Evolutionary conservation across 2,329 filamentous ascomycete genomes (phyloP), one percentile per base, ranked within the genome.

Genomic region (Fragosphaeria purpurea): DNA sequence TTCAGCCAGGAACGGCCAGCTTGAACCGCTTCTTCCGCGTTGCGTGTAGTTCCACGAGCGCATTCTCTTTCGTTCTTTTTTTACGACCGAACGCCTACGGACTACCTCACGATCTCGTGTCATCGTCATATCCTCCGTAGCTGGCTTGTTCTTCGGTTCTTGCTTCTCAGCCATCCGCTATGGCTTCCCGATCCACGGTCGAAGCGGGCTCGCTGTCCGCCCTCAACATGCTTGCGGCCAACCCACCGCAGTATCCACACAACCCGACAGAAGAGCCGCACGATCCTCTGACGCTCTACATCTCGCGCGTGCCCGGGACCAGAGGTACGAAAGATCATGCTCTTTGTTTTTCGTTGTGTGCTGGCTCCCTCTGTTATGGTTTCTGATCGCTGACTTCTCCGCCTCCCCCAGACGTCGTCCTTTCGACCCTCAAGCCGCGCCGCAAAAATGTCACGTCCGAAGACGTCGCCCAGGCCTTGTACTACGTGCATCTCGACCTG

Each of bases 221-320:
- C 48, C 76, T 98, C 56, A 93, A 88, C 57, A 72, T 78, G 41
- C 78, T 96, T 55, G 91, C 93, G 55, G 79, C 85, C 47, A 88
- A 95, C 61, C 93, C 91, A 41, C 91, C 93, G 44, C 78, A 83
- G 59, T 93, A 95, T 65, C 88, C 88, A 46, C 78, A 85, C 60
- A 87, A 87, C 62, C 85, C 87, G 5, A 79, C 82, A 4, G 82
- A 85, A 58, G 70, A 77, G 59, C 78, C 73, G 55, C 78, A 83
- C 55, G 80, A 88, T 46, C 82, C 88, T 4, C 67, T 97, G 47
- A 82, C 83, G 3, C 77, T 98, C 41, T 98, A 98, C 68, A 94
- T 98, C 57, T 88, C 91, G 38, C 76, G 91, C 57, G 91, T 98
- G 0, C 93, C 93, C 1, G 91, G 91, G 30, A 95, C 86, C 56